These are phyloP conservation scores for Inosperma sp. DNA, from an alignment of 768 basidiomycete species.

Conservation along the genomic window DNA sequence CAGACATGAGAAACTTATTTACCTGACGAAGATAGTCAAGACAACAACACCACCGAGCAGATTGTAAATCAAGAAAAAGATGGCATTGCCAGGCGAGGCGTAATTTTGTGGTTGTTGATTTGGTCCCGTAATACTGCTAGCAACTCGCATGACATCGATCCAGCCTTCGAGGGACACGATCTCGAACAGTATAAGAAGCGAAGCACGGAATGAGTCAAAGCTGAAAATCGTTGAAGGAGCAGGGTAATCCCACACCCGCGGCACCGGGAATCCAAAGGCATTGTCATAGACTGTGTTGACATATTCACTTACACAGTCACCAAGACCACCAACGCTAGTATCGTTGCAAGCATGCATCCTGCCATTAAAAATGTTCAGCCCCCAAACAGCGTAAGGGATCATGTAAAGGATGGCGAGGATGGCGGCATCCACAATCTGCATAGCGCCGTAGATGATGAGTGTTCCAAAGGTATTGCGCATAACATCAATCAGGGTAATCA, in stretches of 20 bases:
- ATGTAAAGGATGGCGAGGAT: constrained; percentile 86
- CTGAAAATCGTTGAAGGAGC: constrained; percentile 78
- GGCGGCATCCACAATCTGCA: constrained; percentile 84
- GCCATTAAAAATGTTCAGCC: constrained; percentile 87
- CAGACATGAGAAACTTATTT: constrained; percentile 20
- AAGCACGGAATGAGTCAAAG: constrained; percentile 81
- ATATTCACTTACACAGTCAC: constrained; percentile 74
- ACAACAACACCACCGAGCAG: constrained; percentile 87
- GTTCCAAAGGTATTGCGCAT: constrained; percentile 86
- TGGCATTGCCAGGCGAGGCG: constrained; percentile 72
- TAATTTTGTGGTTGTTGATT: constrained; percentile 70
- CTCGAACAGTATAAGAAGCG: constrained; percentile 90
- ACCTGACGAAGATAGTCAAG: constrained; percentile 89
- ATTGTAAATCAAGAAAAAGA: constrained; percentile 91
- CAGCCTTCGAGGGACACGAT: constrained; percentile 95
- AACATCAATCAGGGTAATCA: constrained; percentile 84
- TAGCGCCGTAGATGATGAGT: constrained; percentile 79
- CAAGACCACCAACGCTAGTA: constrained; percentile 43
- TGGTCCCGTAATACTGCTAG: constrained; percentile 69
- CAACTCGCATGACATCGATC: constrained; percentile 87
- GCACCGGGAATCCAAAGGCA: constrained; percentile 66
- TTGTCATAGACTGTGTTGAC: constrained; percentile 54
- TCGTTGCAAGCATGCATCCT: constrained; percentile 86
- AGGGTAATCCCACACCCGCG: constrained; percentile 88
- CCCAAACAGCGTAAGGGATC: constrained; percentile 92